phyloP scores from a whole-genome alignment of 179 eudicot species.

The Silene vulgaris region DNA sequence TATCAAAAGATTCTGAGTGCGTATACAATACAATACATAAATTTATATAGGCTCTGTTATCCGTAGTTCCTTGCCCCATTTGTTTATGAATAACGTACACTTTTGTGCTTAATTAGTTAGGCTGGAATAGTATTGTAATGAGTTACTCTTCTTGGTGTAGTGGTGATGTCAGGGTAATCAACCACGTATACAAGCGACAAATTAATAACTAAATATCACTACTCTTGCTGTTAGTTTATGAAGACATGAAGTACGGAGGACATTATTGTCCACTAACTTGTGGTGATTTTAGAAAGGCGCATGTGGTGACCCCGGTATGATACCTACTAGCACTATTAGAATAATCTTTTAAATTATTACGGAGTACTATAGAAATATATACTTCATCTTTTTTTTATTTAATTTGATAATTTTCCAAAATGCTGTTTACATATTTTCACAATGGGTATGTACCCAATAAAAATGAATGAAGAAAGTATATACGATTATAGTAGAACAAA shows the following conservation, averaged over 20 bases:
- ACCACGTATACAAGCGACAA: conserved; percentile 11
- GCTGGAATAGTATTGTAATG: neutral
- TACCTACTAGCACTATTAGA: neutral
- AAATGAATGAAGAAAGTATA: neutral
- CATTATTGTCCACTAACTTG: conserved; percentile 18
- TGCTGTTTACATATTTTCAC: too few relatives aligned
- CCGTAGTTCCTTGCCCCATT: conserved; percentile 4
- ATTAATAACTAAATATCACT: conserved; percentile 19
- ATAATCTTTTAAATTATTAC: too few relatives aligned
- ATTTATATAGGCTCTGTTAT: neutral
- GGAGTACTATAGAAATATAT: too few relatives aligned
- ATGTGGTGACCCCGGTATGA: neutral
- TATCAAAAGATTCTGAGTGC: neutral
- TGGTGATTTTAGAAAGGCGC: neutral
- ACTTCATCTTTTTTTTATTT: too few relatives aligned
- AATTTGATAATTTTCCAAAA: too few relatives aligned
- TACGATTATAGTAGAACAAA: too few relatives aligned
- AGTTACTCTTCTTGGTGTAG: neutral
- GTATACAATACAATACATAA: neutral
- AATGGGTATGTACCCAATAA: too few relatives aligned
- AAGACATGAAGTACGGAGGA: conserved; percentile 5
- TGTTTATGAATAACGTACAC: neutral
- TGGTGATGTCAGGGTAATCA: conserved; percentile 10
- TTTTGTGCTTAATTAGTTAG: conserved; percentile 6
- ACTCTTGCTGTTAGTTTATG: conserved; percentile 12